Base-by-base conservation (phyloP, 768 basidiomycete species). In the Lactifluus echinatus region DNA sequence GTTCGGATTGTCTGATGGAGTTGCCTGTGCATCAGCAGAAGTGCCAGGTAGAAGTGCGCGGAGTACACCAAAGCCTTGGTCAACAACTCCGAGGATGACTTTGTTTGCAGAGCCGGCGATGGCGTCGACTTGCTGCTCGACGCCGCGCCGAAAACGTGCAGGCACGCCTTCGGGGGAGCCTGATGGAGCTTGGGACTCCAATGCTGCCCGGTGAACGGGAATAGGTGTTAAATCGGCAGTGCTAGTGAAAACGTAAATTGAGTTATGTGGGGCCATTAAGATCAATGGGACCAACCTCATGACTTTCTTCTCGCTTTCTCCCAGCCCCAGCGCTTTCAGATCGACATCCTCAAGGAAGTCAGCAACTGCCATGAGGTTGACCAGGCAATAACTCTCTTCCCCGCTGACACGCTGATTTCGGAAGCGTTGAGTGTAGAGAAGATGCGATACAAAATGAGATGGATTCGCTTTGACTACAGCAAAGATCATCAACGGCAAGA, bases 261-360 rank as follows among this genome's bases (percentile, higher is more conserved):
- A 61, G 40, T 12, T n/a, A 29, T 34, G 15, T 50, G 33, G 42
- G 59, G 23, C 23, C 26, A 17, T 19, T 37, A 10, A 40, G 17
- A 26, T 4, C 24, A 37, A 21, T 21, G 45, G 39, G 42, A 44
- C 74, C 24, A 51, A 85, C 85, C 83, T 85, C 64, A 83, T 68
- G 3, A 80, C 76, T 28, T 72, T 74, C 47, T 74, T 75, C 53
- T 81, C 80, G 33, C 77, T 78, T 50, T 84, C 82, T 6, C 78
- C 81, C 6, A 91, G 70, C 63, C 71, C 84, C 19, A 89, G 72
- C 1, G 77, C 80, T 8, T 79, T 85, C 55, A 96, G 75, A 72
- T 97, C 93, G 34, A 97, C 92, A 67, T 93, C 90, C 72, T 95
- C 93, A 50, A 97, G 75, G 69, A 97, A 99, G 67, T 97, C 94